Base-by-base conservation (phyloP, 805 yeast genomes). In the Starmerella tilneyi region DNA sequence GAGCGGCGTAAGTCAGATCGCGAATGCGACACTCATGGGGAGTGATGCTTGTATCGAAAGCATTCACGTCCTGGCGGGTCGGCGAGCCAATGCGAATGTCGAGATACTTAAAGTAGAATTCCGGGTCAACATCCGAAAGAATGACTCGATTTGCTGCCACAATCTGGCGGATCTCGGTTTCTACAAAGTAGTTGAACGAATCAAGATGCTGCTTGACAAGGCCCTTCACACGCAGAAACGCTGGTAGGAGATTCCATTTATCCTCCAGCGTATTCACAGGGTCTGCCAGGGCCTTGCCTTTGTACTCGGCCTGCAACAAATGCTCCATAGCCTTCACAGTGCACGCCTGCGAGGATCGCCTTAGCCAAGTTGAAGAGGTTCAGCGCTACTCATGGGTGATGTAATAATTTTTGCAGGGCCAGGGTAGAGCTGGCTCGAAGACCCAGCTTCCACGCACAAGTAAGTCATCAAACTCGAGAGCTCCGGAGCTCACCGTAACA, bases 11-110 rank as follows among this genome's bases (percentile, higher is more conserved):
- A 0, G 96, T 85, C 68, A 88, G 71, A 58, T 89, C 98, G 63
- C 98, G 75, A 51, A 89, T 70, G 53, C 98, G 74, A 66, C 98
- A 89, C 64, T 89, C 96, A 59, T 89, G 98, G 2, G 98, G 98
- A 3, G 66, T 59, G 44, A 68, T 64, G 23, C 57, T 55, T 40
- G 60, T 52, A 36, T 64, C 57, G 36, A 59, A 55, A 11, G 50
- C 51, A 49, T 62, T 60, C 39, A 55, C 55, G 34, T 66, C 70
- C 41, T 57, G 62, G 21, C 70, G 56, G 41, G 62, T 63, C 4
- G 72, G 72, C 49, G 52, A 54, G 6, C 97, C 97, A 19, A 92
- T 89, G 54, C 96, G 72, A 55, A 92, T 92, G 62, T 92, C 97
- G 47, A 85, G 71, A 63, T 92, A 92, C 57, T 85, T 89, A 61